Evolutionary conservation across 2,329 filamentous ascomycete genomes (phyloP).

Genomic region (Exophiala sp.): DNA sequence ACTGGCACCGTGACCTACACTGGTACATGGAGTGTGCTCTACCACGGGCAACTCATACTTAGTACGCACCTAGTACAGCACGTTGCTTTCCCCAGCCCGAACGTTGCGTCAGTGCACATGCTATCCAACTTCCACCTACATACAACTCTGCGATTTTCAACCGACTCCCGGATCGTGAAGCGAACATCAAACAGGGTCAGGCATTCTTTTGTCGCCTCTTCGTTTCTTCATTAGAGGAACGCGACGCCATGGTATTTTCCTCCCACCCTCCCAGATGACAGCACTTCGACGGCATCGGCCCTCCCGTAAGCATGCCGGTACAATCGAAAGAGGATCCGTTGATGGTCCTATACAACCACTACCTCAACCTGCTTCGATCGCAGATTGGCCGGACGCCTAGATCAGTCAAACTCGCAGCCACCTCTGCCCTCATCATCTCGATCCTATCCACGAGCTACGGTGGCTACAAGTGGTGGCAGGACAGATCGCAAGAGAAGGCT

Average conservation of each 20-base stretch:
- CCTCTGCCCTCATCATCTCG: slow-evolving; percentile 66
- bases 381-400: slow-evolving; percentile 60
- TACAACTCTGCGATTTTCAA: too few relatives aligned
- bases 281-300: background rate
- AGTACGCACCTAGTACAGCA: too few relatives aligned
- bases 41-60: too few relatives aligned
- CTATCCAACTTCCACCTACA: background rate
- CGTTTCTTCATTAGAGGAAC: background rate
- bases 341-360: slow-evolving; percentile 60
- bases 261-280: background rate
- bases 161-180: too few relatives aligned
- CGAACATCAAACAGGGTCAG: too few relatives aligned
- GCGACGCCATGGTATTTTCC: too few relatives aligned
- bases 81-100: background rate
- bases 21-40: too few relatives aligned
- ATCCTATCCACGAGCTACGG: slow-evolving; percentile 77
- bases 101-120: slow-evolving; percentile 7
- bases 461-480: slow-evolving; percentile 69
- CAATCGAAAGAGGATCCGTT: slow-evolving; percentile 74
- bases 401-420: slow-evolving; percentile 66
- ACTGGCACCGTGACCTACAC: too few relatives aligned
- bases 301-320: slow-evolving; percentile 59
- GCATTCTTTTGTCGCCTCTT: background rate
- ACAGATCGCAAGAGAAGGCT: slow-evolving; percentile 68
- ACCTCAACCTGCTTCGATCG: slow-evolving; percentile 45